Conservation (phyloP, 805 yeast genomes). For the Metschnikowia peoriensis region DNA sequence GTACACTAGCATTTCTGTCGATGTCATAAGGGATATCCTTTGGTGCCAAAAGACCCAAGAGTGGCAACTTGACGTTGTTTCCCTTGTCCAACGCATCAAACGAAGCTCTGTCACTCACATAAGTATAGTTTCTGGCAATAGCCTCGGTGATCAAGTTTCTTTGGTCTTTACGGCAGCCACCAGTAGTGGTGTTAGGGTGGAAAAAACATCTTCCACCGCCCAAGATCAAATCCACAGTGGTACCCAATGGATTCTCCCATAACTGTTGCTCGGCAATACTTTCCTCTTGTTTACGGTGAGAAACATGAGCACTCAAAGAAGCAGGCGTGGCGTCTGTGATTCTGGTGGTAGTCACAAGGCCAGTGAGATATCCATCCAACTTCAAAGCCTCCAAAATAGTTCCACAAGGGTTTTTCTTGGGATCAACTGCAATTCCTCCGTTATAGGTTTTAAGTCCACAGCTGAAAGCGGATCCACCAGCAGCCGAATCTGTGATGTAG, state of each 20-base stretch:
- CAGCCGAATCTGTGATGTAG: constrained; percentile 88
- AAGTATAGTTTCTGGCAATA: constrained; percentile 49
- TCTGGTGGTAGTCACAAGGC: constrained; percentile 87
- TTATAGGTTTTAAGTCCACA: constrained; percentile 81
- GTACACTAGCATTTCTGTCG: constrained; percentile 58
- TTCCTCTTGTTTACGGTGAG: constrained; percentile 71
- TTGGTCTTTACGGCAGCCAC: constrained; percentile 69
- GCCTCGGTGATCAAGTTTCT: constrained; percentile 68
- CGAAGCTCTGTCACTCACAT: constrained; percentile 54
- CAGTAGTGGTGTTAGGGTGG: constrained; percentile 48
- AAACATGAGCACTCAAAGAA: constrained; percentile 76
- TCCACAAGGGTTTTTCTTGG: constrained; percentile 69
- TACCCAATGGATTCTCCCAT: constrained; percentile 76
- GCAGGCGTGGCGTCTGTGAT: constrained; percentile 97
- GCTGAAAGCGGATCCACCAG: constrained; percentile 96
- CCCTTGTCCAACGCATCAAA: constrained; percentile 60
- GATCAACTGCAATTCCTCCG: constrained; percentile 88
- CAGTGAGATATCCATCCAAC: constrained; percentile 74
- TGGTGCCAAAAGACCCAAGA: constrained; percentile 71
- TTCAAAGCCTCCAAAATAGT: constrained; percentile 86
- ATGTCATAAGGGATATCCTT: constrained; percentile 80
- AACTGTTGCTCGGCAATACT: constrained; percentile 83
- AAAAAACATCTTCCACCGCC: constrained; percentile 92
- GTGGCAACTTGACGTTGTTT: constrained; percentile 65
- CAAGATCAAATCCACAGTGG: constrained; percentile 75